These are phyloP conservation scores for Fusarium euwallaceae DNA, from an alignment of 2,329 filamentous ascomycete species.

Conservation along the genomic window DNA sequence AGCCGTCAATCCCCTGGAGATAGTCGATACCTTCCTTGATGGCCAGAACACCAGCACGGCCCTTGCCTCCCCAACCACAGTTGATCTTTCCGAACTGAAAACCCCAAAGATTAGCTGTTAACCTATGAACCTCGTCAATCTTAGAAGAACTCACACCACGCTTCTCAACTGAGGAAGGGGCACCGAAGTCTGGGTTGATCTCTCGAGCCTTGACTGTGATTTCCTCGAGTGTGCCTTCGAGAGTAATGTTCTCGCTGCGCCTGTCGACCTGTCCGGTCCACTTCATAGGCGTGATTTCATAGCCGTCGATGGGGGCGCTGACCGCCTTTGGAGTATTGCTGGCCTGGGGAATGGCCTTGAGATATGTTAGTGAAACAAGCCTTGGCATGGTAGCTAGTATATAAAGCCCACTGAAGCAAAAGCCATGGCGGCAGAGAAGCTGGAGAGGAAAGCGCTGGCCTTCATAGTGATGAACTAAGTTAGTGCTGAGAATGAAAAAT, in stretches of 20 bases:
- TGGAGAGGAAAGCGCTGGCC: not conserved
- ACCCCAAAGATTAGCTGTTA: not conserved
- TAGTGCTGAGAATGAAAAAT: no score
- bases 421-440: not conserved
- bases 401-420: not conserved
- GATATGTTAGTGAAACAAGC: not conserved
- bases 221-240: conserved; percentile 4
- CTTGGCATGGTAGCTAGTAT: fast-evolving
- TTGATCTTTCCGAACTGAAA: not conserved
- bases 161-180: not conserved
- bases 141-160: not conserved
- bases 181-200: conserved; percentile 7
- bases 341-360: not conserved
- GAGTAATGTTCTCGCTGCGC: not conserved
- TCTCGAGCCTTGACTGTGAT: conserved; percentile 4
- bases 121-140: no score
- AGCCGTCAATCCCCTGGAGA: not conserved
- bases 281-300: conserved; percentile 1
- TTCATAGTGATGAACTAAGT: not conserved
- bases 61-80: conserved; percentile 7
- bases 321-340: not conserved
- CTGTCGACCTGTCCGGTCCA: conserved; percentile 8
- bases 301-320: not conserved
- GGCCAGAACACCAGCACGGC: not conserved
- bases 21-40: conserved; percentile 4